Evolutionary conservation across 768 basidiomycete species (phyloP), one percentile per base, ranked within the genome.

Genomic region (Sutorius australiensis): DNA sequence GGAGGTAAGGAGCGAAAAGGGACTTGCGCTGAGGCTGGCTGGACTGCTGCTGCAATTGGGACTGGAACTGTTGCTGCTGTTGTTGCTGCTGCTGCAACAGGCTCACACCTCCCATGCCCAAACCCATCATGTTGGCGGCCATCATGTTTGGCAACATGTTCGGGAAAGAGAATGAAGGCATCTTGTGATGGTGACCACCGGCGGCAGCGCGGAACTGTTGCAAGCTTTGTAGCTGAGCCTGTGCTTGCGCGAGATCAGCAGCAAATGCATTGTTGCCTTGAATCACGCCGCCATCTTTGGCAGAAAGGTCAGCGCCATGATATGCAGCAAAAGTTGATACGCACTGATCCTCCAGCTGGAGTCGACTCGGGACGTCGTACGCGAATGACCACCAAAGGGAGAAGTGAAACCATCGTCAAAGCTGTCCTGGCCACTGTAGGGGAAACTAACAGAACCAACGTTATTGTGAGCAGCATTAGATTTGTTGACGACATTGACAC

Each of bases 71-170:
- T 34, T 68, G 67, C 6, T 70, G 69, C 0, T 68, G 67, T 61
- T 90, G 89, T 48, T 95, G 93, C 59, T 95, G 90, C 64, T 95
- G 93, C 66, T 95, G 94, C 55, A 94, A 80, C 21, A 95, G 72
- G 68, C 86, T 93, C 67, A 87, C 84, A 42, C 89, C 82, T 31
- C 89, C 87, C 49, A 92, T 78, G 44, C 86, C 86, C 34, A 94
- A 73, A 17, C 92, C 91, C 91, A 93, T 92, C 86, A 91, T 94
- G 62, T 91, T 97, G 16, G 92, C 94, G 3, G 92, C 94, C 88
- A 94, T 90, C 83, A 95, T 88, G 65, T 95, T 95, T 6, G 94
- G 95, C 13, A 97, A 77, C 92, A 97, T 97, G 68, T 97, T 97
- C 6, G 95, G 95, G 77, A 98, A 94, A 67, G 90, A 92, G 75